Conservation (phyloP, 176 grass and related monocot genomes). For the Dactylis glomerata region DNA sequence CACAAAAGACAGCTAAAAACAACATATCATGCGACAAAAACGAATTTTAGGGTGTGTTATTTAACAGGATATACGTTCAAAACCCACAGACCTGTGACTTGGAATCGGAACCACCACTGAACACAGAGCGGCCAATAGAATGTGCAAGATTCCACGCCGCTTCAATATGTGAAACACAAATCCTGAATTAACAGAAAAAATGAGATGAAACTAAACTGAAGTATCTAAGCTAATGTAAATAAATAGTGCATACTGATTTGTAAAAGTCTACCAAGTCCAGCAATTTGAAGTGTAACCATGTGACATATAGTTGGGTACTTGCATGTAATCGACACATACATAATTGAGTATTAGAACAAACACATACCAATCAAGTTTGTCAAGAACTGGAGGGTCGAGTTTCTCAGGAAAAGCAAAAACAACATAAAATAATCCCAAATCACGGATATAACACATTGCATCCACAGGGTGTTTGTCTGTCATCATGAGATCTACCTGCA, state of each 20-base stretch:
- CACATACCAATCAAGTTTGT: slow-evolving; percentile 70
- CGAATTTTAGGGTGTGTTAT: background rate
- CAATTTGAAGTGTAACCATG: background rate
- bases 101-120: slow-evolving; percentile 49
- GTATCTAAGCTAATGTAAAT: background rate
- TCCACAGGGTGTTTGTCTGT: slow-evolving; percentile 70
- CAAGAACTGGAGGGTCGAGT: slow-evolving; percentile 38
- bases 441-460: slow-evolving; percentile 65
- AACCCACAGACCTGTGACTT: slow-evolving; percentile 35
- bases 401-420: slow-evolving; percentile 83
- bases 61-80: slow-evolving; percentile 3
- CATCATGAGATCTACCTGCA: slow-evolving; percentile 96
- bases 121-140: slow-evolving; percentile 55
- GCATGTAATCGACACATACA: background rate
- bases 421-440: slow-evolving; percentile 76
- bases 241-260: background rate
- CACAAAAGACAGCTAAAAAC: background rate
- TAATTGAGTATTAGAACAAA: slow-evolving; percentile 17
- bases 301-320: background rate
- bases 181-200: slow-evolving; percentile 41
- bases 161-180: slow-evolving; percentile 66
- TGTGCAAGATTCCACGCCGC: slow-evolving; percentile 79
- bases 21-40: background rate
- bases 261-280: background rate
- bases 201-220: background rate